phyloP scores from a whole-genome alignment of 2,329 filamentous ascomycete species.

The Paecilomyces fulvus region DNA sequence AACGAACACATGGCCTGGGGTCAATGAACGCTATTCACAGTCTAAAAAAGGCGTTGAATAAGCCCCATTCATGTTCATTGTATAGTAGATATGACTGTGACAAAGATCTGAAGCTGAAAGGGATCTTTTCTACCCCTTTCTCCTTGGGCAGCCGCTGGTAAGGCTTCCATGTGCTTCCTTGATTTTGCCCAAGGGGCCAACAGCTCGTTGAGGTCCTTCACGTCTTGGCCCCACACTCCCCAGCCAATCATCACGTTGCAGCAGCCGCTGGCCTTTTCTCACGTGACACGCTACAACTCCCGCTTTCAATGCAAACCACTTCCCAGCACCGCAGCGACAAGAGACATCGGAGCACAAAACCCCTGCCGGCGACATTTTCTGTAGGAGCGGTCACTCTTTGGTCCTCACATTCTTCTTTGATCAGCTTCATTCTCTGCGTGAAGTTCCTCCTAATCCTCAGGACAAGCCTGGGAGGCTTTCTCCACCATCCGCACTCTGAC shows the following conservation, averaged over 20 bases:
- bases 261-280: conserved; percentile 9
- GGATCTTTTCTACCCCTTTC: background rate
- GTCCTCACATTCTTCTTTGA: conserved; percentile 1
- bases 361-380: conserved; percentile 1
- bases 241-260: conserved; percentile 18
- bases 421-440: conserved; percentile 5
- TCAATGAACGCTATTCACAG: background rate
- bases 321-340: conserved; percentile 17
- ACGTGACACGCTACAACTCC: conserved; percentile 25
- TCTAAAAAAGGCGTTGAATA: background rate
- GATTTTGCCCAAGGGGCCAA: background rate
- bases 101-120: background rate
- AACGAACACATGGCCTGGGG: background rate
- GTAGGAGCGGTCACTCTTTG: background rate
- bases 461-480: conserved; percentile 8
- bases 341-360: conserved; percentile 14
- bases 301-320: conserved; percentile 35
- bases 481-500: conserved; percentile 15
- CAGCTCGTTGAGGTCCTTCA: background rate
- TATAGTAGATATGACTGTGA: background rate
- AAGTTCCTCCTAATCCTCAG: conserved; percentile 7
- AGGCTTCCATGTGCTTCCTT: background rate
- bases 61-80: background rate
- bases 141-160: background rate
- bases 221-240: conserved; percentile 14